Evolutionary conservation across 495 filamentous ascomycete genomes (phyloP), one percentile per base, ranked within the genome.

Genomic region (Clohesyomyces aquaticus): DNA sequence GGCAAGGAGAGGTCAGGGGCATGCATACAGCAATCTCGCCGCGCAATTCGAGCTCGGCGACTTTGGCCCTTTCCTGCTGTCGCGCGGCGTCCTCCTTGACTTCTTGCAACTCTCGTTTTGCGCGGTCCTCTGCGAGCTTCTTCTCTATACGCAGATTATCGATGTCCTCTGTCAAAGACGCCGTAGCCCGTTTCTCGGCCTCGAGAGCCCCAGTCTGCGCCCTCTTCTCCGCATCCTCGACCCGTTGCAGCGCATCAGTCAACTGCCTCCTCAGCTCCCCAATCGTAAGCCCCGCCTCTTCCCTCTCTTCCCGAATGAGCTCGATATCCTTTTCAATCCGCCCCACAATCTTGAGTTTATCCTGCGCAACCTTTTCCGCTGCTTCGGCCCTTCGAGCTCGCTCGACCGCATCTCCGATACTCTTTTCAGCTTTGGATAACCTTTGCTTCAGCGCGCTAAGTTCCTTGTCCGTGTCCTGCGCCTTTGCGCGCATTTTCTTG

Each of bases 11-110:
- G 1, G 43, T n/a, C 1, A 27, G 12, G 1, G 14, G 49, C 53
- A 28, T 0, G 69, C 75, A 38, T 61, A 85, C 81, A 26, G 80
- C 79, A 42, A 93, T 88, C 75, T 99, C 95, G 16, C 81, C 83
- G 68, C 89, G 91, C 70, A 94, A 77, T 73, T 97, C 95, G 8
- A 87, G 73, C 70, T 98, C 92, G 10, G 85, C 73, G 18, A 85
- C 80, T 6, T 82, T 81, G 1, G 87, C 83, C 35, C 85, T 85
- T 73, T 96, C 90, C 56, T 83, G 81, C 62, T 91, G 89, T 61
- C 90, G 83, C 49, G 90, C 86, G 2, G 87, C 78, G 63, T 88
- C 89, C 66, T 88, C 88, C 58, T 84, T 83, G 46, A 91, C 74
- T 46, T 89, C 86, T 12, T 77, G 77, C 10, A 90, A 83, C 65